phyloP scores from a whole-genome alignment of 2,329 filamentous ascomycete genomes.

The Bipolaris bicolor region DNA sequence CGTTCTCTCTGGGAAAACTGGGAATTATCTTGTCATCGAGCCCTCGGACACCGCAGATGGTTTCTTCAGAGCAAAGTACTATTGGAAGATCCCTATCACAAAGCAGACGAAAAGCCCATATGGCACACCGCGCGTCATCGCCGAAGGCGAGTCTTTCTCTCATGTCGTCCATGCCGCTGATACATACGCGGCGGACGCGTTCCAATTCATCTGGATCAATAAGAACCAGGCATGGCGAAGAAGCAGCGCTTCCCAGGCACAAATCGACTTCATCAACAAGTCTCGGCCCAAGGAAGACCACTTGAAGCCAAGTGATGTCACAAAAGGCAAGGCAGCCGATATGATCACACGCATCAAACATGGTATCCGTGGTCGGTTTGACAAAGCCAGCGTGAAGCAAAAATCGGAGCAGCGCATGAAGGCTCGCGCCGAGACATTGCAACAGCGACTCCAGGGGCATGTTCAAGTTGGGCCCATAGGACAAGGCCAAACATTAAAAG shows the following conservation, averaged over 20 bases:
- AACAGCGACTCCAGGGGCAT: conserved; percentile 50
- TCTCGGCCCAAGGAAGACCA: conserved; percentile 62
- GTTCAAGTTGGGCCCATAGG: conserved; percentile 57
- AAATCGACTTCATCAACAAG: conserved; percentile 74
- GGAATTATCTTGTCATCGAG: conserved; percentile 65
- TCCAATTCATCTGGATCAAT: conserved; percentile 70
- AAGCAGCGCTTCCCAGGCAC: conserved; percentile 63
- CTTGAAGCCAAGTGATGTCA: conserved; percentile 64
- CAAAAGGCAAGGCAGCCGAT: conserved; percentile 81
- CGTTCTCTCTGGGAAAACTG: conserved; percentile 67
- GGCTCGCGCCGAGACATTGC: conserved; percentile 58
- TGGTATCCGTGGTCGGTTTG: conserved; percentile 69
- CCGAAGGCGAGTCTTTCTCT: conserved; percentile 68
- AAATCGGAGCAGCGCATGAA: conserved; percentile 31
- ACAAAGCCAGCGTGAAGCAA: conserved; percentile 46
- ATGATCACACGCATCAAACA: conserved; percentile 94
- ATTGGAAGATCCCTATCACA: conserved; percentile 48
- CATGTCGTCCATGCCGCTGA: conserved; percentile 86
- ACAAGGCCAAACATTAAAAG: conserved; percentile 11
- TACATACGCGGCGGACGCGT: conserved; percentile 73
- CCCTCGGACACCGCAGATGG: conserved; percentile 51
- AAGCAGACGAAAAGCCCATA: conserved; percentile 61
- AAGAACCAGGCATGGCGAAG: conserved; percentile 73
- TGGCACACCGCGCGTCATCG: conserved; percentile 71
- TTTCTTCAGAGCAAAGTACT: conserved; percentile 50